Evolutionary conservation across 2,329 filamentous ascomycete species (phyloP).

Genomic region (Corniculantispora saksenae): DNA sequence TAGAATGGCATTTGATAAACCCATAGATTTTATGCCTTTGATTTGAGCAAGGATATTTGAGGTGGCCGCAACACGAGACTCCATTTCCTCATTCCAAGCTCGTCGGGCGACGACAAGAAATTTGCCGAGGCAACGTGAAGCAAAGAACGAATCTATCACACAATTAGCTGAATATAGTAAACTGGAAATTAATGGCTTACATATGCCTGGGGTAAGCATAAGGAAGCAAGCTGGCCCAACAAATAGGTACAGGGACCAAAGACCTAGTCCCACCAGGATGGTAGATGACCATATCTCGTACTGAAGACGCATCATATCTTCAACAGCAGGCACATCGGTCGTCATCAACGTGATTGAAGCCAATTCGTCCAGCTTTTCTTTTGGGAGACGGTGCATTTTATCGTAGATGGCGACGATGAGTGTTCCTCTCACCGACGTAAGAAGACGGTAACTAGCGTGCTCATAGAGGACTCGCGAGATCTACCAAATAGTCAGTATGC

Average conservation of each 20-base stretch:
- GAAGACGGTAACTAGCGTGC: not conserved
- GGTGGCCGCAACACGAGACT: not conserved
- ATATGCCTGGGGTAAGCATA: not conserved
- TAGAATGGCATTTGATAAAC: not conserved
- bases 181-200: not conserved
- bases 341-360: slow-evolving; percentile 1
- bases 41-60: slow-evolving; percentile 8
- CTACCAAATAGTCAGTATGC: not conserved
- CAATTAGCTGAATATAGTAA: too few species aligned
- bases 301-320: not conserved
- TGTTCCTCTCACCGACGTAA: not conserved
- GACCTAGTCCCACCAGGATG: not conserved
- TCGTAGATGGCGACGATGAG: slow-evolving; percentile 2
- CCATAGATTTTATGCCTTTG: not conserved
- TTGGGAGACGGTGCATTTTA: not conserved
- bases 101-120: not conserved
- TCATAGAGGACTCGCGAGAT: not conserved
- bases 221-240: slow-evolving; percentile 5
- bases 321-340: not conserved
- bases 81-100: slow-evolving; percentile 6
- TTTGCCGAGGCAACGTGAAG: not conserved
- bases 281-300: not conserved
- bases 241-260: not conserved
- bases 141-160: not conserved
- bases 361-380: not conserved